A percentile compares a stretch with the other conserved stretches of the same genome.
Evolutionary conservation across 257 asterid species (phyloP).

Genomic region (Solanum sparsipilum): DNA sequence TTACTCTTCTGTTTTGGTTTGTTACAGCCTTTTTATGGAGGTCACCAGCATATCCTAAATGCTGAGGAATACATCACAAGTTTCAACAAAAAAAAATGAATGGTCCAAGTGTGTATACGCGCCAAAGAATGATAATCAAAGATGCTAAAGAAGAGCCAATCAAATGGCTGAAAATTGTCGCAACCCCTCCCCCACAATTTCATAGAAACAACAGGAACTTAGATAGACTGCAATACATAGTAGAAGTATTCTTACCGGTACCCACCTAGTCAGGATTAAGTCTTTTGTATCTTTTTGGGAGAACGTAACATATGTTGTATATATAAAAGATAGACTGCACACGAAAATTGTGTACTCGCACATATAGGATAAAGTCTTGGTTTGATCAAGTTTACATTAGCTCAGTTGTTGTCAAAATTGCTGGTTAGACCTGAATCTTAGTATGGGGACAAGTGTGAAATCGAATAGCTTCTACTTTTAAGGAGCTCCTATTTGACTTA

Average conservation of each 20-base stretch:
- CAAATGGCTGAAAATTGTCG: not conserved
- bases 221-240: not conserved
- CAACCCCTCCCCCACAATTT: not conserved
- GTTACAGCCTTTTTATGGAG: not conserved
- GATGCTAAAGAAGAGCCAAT: not conserved
- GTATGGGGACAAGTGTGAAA: not conserved
- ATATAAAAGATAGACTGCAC: not conserved
- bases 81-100: not conserved
- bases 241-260: not conserved
- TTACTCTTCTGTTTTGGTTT: not conserved
- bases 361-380: not conserved
- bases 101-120: not conserved
- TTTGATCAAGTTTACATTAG: not conserved
- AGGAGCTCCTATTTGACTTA: not conserved
- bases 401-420: not conserved
- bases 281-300: not conserved
- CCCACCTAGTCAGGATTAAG: not conserved
- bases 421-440: not conserved
- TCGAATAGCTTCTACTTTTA: not conserved
- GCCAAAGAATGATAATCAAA: not conserved
- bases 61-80: not conserved
- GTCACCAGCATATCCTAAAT: not conserved
- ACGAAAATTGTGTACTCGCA: not conserved
- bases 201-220: not conserved
- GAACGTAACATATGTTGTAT: not conserved